Conservation (phyloP, 208 protist genomes). For the Leishmania lainsoni region DNA sequence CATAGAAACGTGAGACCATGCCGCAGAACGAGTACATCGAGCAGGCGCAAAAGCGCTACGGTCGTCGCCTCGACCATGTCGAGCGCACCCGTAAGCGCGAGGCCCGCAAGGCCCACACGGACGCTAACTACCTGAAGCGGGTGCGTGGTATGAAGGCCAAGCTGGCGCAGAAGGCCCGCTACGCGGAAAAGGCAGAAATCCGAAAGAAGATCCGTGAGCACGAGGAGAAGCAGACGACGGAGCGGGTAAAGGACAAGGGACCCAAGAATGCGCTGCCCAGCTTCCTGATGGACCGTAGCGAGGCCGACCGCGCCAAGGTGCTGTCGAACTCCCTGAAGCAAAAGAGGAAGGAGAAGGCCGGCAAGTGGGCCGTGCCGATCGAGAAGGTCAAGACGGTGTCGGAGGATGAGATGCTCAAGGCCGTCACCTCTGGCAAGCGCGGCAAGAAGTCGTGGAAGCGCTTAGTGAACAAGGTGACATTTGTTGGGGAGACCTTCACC, state of each 20-base stretch:
- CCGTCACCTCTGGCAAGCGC: slow-evolving; percentile 95
- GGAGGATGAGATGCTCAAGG: slow-evolving; percentile 99
- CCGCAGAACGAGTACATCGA: slow-evolving; percentile 99
- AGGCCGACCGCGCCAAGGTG: slow-evolving; percentile 97
- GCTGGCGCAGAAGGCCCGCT: slow-evolving; percentile 97
- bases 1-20: slow-evolving; percentile 54
- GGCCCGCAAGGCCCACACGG: slow-evolving; percentile 96
- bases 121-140: slow-evolving; percentile 94
- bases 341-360: slow-evolving; percentile 99
- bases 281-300: slow-evolving; percentile 99
- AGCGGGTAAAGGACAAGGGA: slow-evolving; percentile 94
- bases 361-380: slow-evolving; percentile 99
- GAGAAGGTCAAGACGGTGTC: slow-evolving; percentile 98
- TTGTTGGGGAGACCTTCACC: slow-evolving; percentile 99
- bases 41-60: slow-evolving; percentile 97
- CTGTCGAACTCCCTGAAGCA: slow-evolving; percentile 99
- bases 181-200: slow-evolving; percentile 99
- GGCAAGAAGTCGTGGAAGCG: slow-evolving; percentile 99
- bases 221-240: slow-evolving; percentile 94
- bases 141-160: slow-evolving; percentile 99
- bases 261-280: slow-evolving; percentile 98
- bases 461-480: slow-evolving; percentile 99
- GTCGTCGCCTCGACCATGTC: slow-evolving; percentile 97
- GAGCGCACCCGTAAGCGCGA: slow-evolving; percentile 98
- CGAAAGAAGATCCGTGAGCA: slow-evolving; percentile 99